Evolutionary conservation across 768 basidiomycete genomes (phyloP).

Genomic region (Tricholoma terreum): DNA sequence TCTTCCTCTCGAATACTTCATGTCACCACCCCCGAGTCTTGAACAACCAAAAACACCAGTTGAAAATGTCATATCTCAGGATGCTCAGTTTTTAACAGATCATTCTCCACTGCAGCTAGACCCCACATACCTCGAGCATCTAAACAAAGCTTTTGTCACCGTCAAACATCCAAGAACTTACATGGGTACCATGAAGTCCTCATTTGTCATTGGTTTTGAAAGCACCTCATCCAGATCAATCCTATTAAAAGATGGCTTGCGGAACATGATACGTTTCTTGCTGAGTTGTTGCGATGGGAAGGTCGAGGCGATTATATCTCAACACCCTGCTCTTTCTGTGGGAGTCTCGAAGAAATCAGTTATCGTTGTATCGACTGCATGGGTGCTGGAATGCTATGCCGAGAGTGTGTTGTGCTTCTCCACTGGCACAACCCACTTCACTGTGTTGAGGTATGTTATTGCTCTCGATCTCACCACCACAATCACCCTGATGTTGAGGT

Average conservation of each 20-base stretch:
- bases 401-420: background rate
- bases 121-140: background rate
- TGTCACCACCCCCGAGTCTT: background rate
- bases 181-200: background rate
- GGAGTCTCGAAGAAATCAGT: background rate
- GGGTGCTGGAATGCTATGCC: slow-evolving; percentile 1
- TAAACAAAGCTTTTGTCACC: background rate
- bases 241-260: no score
- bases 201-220: background rate
- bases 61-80: background rate
- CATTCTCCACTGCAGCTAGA: background rate
- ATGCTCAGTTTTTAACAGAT: background rate
- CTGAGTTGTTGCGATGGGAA: slow-evolving; percentile 2
- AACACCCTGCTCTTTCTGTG: background rate
- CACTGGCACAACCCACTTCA: slow-evolving; percentile 2
- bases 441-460: slow-evolving; percentile 1
- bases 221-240: background rate
- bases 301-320: slow-evolving; percentile 2
- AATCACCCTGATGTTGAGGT: no score
- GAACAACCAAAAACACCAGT: background rate
- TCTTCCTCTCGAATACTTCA: background rate
- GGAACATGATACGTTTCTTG: no score
- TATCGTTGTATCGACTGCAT: slow-evolving; percentile 2
- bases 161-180: background rate
- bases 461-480: no score